These are phyloP conservation scores for Geotrichum restrictum DNA, from an alignment of 1,139 yeast genomes.

Conservation along the genomic window DNA sequence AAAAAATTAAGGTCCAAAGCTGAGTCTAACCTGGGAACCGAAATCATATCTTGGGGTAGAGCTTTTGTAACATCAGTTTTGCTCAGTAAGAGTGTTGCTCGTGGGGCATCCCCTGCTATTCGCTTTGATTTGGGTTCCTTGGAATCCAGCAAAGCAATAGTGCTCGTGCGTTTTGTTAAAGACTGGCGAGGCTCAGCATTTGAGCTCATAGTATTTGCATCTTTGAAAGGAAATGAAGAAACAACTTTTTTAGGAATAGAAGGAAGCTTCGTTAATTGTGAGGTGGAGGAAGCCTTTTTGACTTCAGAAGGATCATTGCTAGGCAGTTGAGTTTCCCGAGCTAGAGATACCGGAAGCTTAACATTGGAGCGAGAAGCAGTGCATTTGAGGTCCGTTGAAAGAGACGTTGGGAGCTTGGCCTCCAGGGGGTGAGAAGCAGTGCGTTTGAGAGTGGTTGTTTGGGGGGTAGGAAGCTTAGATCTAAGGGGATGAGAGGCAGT, in stretches of 20 bases:
- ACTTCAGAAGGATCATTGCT: neutral
- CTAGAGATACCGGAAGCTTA: neutral
- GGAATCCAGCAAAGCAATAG: neutral
- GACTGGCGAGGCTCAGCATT: neutral
- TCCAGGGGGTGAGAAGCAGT: no score
- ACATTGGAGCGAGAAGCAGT: neutral
- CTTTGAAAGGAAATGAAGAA: neutral
- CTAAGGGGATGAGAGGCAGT: no score
- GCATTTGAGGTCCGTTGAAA: no score
- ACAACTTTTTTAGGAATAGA: neutral
- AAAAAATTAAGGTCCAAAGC: no score
- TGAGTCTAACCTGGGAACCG: neutral
- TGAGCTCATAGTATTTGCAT: neutral
- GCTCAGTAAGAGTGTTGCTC: no score
- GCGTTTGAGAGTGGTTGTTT: no score
- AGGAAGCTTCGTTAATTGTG: neutral
- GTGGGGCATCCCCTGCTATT: neutral
- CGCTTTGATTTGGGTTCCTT: constrained; percentile 1
- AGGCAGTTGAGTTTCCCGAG: neutral
- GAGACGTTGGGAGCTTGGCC: no score
- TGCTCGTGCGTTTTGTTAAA: neutral
- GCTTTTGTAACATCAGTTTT: no score
- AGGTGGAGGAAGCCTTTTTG: neutral
- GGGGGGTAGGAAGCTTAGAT: neutral
- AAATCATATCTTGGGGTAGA: no score